phyloP scores from a whole-genome alignment of 2,329 filamentous ascomycete genomes.

The Elsinoe perseae region DNA sequence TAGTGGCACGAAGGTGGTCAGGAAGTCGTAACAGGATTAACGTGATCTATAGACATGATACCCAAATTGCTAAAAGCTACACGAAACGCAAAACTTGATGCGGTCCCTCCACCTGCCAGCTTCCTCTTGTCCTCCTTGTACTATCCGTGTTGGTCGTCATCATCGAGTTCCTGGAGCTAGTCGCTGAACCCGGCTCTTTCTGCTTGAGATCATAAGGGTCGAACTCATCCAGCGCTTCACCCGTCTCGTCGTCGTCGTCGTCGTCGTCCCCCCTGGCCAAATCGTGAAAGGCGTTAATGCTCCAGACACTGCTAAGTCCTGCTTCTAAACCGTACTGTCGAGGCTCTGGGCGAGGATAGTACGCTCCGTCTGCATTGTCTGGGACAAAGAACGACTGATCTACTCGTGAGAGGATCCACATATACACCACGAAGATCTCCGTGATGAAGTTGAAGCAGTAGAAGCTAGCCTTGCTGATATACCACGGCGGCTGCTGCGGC shows the following conservation, averaged over 20 bases:
- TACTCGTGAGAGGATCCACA: slow-evolving; percentile 60
- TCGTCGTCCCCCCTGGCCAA: not conserved
- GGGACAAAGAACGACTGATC: slow-evolving; percentile 71
- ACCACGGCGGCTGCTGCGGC: slow-evolving; percentile 56
- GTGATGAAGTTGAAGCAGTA: slow-evolving; percentile 72
- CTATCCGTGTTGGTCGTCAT: not conserved
- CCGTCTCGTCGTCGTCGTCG: not conserved
- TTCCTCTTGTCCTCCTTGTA: slow-evolving; percentile 2
- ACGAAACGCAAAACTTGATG: slow-evolving; percentile 10
- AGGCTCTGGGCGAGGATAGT: slow-evolving; percentile 16
- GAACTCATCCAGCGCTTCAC: not conserved
- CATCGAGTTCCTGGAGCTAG: slow-evolving; percentile 6
- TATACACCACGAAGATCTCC: slow-evolving; percentile 61
- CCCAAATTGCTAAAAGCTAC: not conserved
- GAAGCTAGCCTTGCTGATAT: slow-evolving; percentile 62
- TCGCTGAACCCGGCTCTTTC: not conserved
- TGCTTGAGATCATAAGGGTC: not conserved
- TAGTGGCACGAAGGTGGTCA: slow-evolving; percentile 64
- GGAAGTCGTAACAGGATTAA: slow-evolving; percentile 39
- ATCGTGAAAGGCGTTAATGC: slow-evolving; percentile 1
- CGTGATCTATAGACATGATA: slow-evolving; percentile 8
- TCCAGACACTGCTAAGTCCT: not conserved
- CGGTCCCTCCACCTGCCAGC: slow-evolving; percentile 5
- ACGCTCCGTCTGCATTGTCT: slow-evolving; percentile 54
- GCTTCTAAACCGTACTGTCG: not conserved